Evolutionary conservation across 2,329 filamentous ascomycete species (phyloP), one percentile per base, ranked within the genome.

Genomic region (Colletotrichum euphorbiae): DNA sequence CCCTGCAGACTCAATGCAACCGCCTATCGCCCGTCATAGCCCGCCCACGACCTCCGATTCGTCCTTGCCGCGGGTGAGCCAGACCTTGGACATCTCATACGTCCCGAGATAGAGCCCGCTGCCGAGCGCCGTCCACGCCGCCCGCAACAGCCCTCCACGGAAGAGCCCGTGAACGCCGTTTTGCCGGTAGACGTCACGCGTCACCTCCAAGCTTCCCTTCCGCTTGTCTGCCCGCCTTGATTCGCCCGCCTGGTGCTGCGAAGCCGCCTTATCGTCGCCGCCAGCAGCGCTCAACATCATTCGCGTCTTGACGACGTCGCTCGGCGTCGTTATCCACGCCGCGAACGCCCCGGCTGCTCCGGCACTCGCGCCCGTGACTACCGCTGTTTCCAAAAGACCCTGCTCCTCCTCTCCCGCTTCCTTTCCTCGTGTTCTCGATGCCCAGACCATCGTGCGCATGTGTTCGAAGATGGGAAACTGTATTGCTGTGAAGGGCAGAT

Each of bases 381-480:
- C 65, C 0, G 89, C 92, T 24, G 90, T 90, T 79, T 95, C 91
- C 5, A 88, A 71, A 13, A 96, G 75, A 2, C 74, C 74, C 19
- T 70, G 73, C 28, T 73, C 70, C 58, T 73, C 52, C 36, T 60
- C 43, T 7, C 36, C 58, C 21, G 69, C 59, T 57, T 76, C 28
- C 28, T 28, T 74, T 55, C 7, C 78, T 79, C 62, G 17, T 13
- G 70, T 64, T 69, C 76, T 74, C 54, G 74, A 72, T 21, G 75
- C 67, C 82, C 82, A 82, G 11, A 93, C 84, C 4, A 75, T 76
- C 42, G 79, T 77, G 64, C 91, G 90, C 60, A 93, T 74, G 52
- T 87, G 82, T 80, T 97, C 94, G 74, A 96, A 97, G 72, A 96
- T 84, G 4, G 94, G 94, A 72, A 97, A 97, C 74, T 97, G 93